These are phyloP conservation scores for Aspergillus versicolor DNA, from an alignment of 2,329 filamentous ascomycete genomes.

Conservation along the genomic window DNA sequence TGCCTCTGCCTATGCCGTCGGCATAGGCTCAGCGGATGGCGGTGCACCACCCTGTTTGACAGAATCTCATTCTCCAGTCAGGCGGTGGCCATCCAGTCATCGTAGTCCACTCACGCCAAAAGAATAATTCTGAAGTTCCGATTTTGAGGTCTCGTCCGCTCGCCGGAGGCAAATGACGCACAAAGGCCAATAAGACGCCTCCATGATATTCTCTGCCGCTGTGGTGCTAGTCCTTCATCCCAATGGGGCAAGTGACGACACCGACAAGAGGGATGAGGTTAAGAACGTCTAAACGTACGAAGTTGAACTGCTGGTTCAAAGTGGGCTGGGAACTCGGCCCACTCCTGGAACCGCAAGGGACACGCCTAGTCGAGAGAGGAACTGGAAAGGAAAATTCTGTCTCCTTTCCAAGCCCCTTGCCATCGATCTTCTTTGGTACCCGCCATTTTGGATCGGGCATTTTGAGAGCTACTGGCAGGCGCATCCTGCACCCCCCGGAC, in stretches of 20 bases:
- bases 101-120: background rate
- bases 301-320: background rate
- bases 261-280: background rate
- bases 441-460: conserved; percentile 16
- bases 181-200: conserved; percentile 4
- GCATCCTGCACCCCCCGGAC: conserved; percentile 3
- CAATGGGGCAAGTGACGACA: background rate
- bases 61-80: background rate
- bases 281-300: background rate
- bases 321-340: background rate
- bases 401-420: conserved; percentile 11
- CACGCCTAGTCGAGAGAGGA: conserved; percentile 3
- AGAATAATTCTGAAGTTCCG: background rate
- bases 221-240: conserved; percentile 11
- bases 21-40: background rate
- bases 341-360: conserved; percentile 11
- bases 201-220: conserved; percentile 19
- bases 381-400: conserved; percentile 10
- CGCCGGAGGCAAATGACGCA: background rate
- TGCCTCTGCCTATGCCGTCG: background rate
- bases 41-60: background rate
- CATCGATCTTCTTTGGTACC: conserved; percentile 17
- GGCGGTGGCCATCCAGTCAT: background rate
- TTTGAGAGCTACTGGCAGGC: conserved; percentile 9
- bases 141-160: background rate